Base-by-base conservation (phyloP, 2,329 filamentous ascomycete species). In the Talaromyces amestolkiae region DNA sequence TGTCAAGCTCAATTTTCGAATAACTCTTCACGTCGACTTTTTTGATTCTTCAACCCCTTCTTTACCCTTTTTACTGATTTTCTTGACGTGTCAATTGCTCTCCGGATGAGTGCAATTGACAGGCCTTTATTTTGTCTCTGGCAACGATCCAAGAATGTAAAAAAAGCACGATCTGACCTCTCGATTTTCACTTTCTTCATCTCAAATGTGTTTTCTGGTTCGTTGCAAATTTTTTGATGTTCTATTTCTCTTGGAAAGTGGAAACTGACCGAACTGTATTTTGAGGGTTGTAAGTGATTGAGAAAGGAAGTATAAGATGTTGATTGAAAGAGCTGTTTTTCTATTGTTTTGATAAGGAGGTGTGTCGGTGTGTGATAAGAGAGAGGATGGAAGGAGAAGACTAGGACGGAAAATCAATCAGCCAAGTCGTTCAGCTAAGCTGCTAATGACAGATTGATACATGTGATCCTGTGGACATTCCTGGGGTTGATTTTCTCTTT, bases 1-100 rank as follows among this genome's bases (percentile, higher is more conserved):
- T 59, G 39, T 59, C 64, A 31, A 27, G 39, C 49, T 62, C 54
- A 60, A 51, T 53, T 58, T 58, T 64, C 61, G 31, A 61, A 62
- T 35, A 53, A 33, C 61, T 39, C 43, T 58, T 58, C 33, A 56
- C 53, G 41, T 60, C 41, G 24, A 61, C 35, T 33, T 66, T 56
- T 35, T 58, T 15, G 41, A 33, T 41, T 58, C 7, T 61, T 49
- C 15, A n/a, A 11, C 17, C 11, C 24, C 7, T 31, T 51, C 17
- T 39, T 39, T 61, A 17, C 17, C 13, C 33, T 37, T 22, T 51
- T 56, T 37, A 17, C 33, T 24, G 39, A 31, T 53, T 51, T 58
- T 35, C 24, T 41, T 24, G 24, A 53, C n/a, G 31, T 56, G 19
- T 24, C 53, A 56, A 24, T 56, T 56, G 33, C 53, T 39, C 24